Evolutionary conservation across 768 basidiomycete genomes (phyloP), one percentile per base, ranked within the genome.

Genomic region (Suillus subalutaceus): DNA sequence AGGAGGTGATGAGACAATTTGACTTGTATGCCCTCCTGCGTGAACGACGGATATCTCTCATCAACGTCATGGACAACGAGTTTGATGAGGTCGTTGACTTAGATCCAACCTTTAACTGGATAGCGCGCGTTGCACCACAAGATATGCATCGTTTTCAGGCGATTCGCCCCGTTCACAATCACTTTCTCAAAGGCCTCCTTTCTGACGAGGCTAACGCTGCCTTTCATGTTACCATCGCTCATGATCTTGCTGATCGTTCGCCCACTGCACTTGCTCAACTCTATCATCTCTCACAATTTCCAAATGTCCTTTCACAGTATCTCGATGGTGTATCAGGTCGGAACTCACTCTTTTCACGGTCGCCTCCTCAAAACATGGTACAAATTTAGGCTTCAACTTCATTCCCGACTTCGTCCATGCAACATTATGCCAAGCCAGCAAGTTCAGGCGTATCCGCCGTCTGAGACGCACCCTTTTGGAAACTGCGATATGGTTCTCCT

Each of bases 151-250:
- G n/a, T n/a, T n/a, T n/a, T n/a, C n/a, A n/a, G n/a, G n/a, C n/a
- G n/a, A n/a, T n/a, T n/a, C n/a, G n/a, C n/a, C n/a, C n/a, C n/a
- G n/a, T n/a, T n/a, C n/a, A n/a, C n/a, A n/a, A n/a, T n/a, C n/a
- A n/a, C n/a, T 60, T 72, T 72, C 3, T 32, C 46, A 4, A 78
- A 80, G 18, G 77, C 74, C 66, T n/a, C n/a, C n/a, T n/a, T n/a
- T n/a, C n/a, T n/a, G n/a, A n/a, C n/a, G n/a, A n/a, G n/a, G n/a
- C n/a, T 62, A 73, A 38, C 57, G 65, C 5, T 35, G 59, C 3
- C 79, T 79, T 63, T 68, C 73, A 44, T 70, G 44, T 20, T 64
- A 44, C 55, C 35, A 48, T 60, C 0, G 23, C 56, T 7, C n/a
- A n/a, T n/a, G n/a, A n/a, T n/a, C n/a, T n/a, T n/a, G n/a, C n/a